phyloP scores from a whole-genome alignment of 2,329 filamentous ascomycete species.

The Leptoxyphium fumago region DNA sequence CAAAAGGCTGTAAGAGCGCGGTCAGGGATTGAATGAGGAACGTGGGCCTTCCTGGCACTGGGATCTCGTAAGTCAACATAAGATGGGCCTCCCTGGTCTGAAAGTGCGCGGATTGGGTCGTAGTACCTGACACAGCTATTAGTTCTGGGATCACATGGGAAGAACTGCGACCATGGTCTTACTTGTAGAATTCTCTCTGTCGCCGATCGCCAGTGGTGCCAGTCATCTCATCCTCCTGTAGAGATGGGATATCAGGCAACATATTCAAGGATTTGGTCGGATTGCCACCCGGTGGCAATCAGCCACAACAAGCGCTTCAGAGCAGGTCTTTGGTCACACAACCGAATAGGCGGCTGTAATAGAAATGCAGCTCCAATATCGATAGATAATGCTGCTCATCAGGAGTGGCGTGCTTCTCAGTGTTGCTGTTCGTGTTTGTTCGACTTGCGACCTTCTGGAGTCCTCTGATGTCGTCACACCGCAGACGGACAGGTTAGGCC shows the following conservation, averaged over 20 bases:
- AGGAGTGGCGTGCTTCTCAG: no score
- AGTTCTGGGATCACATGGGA: not conserved
- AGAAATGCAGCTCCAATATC: no score
- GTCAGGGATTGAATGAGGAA: conserved; percentile 11
- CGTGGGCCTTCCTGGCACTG: conserved; percentile 2
- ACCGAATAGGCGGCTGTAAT: no score
- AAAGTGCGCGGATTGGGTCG: conserved; percentile 9
- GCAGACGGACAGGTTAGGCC: no score
- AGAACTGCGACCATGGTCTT: not conserved
- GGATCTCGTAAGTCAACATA: conserved; percentile 5
- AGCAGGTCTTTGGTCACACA: no score
- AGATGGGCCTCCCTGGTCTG: conserved; percentile 2
- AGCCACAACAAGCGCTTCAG: no score
- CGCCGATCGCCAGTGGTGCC: not conserved
- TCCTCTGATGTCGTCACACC: no score
- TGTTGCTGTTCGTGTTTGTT: no score
- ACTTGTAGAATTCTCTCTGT: not conserved
- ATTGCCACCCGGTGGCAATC: no score
- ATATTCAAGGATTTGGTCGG: no score
- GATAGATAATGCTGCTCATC: no score
- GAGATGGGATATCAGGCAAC: not conserved
- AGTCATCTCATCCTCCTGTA: not conserved
- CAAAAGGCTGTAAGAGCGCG: conserved; percentile 21
- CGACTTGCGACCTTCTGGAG: no score
- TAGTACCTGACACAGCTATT: conserved; percentile 1